Base-by-base conservation (phyloP, 257 asterid species). In the Phtheirospermum japonicum region DNA sequence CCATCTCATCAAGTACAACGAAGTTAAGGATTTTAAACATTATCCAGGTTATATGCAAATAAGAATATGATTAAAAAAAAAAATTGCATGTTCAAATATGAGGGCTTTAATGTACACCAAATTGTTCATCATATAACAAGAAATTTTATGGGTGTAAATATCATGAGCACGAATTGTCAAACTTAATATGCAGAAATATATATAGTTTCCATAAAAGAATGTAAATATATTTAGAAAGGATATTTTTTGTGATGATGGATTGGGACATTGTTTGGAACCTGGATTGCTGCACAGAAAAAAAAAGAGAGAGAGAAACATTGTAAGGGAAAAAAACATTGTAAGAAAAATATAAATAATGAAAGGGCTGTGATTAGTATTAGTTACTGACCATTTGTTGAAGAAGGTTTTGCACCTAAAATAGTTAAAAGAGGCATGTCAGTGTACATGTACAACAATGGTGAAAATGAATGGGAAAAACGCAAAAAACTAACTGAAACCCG, bases 251-350 rank as follows among this genome's bases (percentile, higher is more conserved):
- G 64, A 89, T 80, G 78, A 89, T 83, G 51, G 95, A 86, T 23
- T 86, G 88, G 0, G 95, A 88, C 96, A 89, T 89, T 16, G 82
- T 71, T 73, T 82, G 95, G 73, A 86, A 89, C 87, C 96, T 82
- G 23, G 75, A 60, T 88, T 85, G 96, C 96, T 88, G 93, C 76
- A 65, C 11, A 16, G 7, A 40, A 17, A 42, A 42, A 42, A 40
- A 42, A 3, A 0, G 62, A 46, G 13, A 4, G 33, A 59, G 62
- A n/a, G 28, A 11, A 37, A 19, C 46, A 6, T 4, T 45, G 7
- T 9, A 46, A 16, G 7, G 19, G 11, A 13, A 4, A 5, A 46
- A 7, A 6, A 10, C 32, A 40, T 18, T 58, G 61, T 18, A 55
- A 66, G 53, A 9, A 30, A 55, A 28, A 33, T 59, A 34, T 13